Base-by-base conservation (phyloP, 129 eudicot species). In the Pittosporum tobira region DNA sequence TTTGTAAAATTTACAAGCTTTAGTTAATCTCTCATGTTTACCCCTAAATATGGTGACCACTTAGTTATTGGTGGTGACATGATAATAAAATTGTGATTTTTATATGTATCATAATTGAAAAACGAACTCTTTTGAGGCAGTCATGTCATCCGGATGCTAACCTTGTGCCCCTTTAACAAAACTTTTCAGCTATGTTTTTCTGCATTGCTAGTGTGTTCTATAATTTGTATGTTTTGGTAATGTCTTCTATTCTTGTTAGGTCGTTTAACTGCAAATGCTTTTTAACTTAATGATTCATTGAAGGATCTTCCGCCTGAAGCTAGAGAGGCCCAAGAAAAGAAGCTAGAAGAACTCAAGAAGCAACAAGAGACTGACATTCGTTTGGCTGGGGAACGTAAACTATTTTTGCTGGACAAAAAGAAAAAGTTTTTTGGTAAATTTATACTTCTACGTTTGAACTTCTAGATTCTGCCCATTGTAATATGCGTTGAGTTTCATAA, bases 261-360 rank as follows among this genome's bases (percentile, higher is more conserved):
- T 48, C 69, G 44, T 55, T 64, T 26, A 57, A 34, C 62, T 59
- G n/a, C 43, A 40, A 20, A 21, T 57, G 22, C 40, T 21, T 64
- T 38, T 30, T 38, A 43, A 29, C 56, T 37, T 22, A 15, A 16
- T 73, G 57, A 51, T 38, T 23, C 20, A 29, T 65, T 63, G 23
- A 45, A 90, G 99, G 99, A 83, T 71, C 85, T 90, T 15, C 90
- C 90, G 20, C 72, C 79, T 64, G 88, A 91, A 64, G 79, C 81
- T 22, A 81, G 66, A 74, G 90, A 83, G 73, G 77, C 87, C 37
- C 81, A 80, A 49, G 76, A 78, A 66, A 76, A 81, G 79, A 91
- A 91, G 81, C 70, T 91, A 66, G 88, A 83, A 51, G 94, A 72
- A 30, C 79, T 91, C 52, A 83, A 87, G 81, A 87, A 72, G 66